Evolutionary conservation across 192 early-diverging fungal species (phyloP), one percentile per base, ranked within the genome.

Genomic region (Podila minutissima): DNA sequence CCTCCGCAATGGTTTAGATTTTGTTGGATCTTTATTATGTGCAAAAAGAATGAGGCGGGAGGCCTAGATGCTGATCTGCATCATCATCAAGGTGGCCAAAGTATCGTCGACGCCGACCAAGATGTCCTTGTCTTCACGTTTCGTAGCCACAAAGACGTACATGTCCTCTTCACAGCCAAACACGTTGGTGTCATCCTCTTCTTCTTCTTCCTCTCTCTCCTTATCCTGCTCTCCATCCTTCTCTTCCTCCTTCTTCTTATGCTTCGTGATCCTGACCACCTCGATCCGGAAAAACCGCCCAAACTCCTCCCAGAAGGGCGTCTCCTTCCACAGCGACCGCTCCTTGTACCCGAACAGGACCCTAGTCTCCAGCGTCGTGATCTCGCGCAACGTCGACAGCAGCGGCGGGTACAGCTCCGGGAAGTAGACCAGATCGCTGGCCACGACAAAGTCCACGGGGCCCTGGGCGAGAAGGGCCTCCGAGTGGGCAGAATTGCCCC

Each of bases 281-380:
- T 87, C 86, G 50, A 86, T 83, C 48, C 83, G 71, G 79, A 87
- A 87, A 48, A 70, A 86, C 29, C 84, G 71, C n/a, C 88, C 88
- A 67, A 89, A 86, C 41, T 87, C 68, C 19, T 89, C 81, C 88
- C 88, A 89, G 65, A 89, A 89, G 11, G 83, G 83, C 11, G 46
- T 66, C 68, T 89, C 88, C 59, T 86, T 89, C 71, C 82, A 82
- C 2, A 73, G 38, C 20, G 79, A 77, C 11, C 88, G 79, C n/a
- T 83, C 82, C 62, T 89, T 87, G 66, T 89, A 89, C 7, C 86
- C 88, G 60, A 89, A 78, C 12, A 89, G 65, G 13, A 89, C 69
- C 41, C 62, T 37, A 1, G 88, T 89, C 12, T 71, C 61, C 5
- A 51, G 5, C 31, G 50, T 46, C 8, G 86, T 83, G 1, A 89